Evolutionary conservation across 306 rosid species (phyloP).

Genomic region (Acacia acuminata): DNA sequence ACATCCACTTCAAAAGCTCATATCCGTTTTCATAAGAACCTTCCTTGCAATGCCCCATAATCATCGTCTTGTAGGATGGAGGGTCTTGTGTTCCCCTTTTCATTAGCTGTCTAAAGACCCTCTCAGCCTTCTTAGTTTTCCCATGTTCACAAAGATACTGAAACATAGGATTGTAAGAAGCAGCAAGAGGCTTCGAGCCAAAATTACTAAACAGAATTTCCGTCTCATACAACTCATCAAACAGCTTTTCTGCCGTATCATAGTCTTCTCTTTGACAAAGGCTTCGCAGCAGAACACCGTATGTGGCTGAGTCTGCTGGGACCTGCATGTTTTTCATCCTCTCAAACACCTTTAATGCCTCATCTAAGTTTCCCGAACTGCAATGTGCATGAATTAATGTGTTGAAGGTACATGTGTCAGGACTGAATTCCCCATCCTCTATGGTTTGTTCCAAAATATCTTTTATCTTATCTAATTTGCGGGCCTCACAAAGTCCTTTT

Average conservation of each 20-base stretch:
- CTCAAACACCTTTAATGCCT: conserved; percentile 64
- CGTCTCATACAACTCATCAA: conserved; percentile 62
- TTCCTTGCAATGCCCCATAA: conserved; percentile 87
- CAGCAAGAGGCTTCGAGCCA: conserved; percentile 82
- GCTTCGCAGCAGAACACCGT: conserved; percentile 64
- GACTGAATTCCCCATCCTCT: conserved; percentile 46
- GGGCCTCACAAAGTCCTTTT: conserved; percentile 77
- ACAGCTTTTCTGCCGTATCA: conserved; percentile 61
- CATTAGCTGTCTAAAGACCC: conserved; percentile 78
- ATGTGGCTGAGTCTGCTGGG: conserved; percentile 74
- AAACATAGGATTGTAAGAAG: conserved; percentile 69
- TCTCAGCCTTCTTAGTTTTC: conserved; percentile 73
- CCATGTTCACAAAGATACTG: conserved; percentile 67
- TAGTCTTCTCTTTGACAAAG: conserved; percentile 63
- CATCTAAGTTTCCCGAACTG: conserved; percentile 58
- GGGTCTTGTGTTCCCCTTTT: conserved; percentile 88
- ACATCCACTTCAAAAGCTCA: conserved; percentile 68
- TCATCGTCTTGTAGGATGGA: conserved; percentile 58
- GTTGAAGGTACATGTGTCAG: conserved; percentile 80
- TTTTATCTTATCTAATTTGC: conserved; percentile 54
- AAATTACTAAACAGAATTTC: conserved; percentile 49
- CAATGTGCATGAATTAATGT: conserved; percentile 67
- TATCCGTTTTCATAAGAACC: conserved; percentile 65
- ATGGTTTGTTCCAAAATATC: conserved; percentile 53
- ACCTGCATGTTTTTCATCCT: conserved; percentile 61